Conservation (phyloP, 2,329 filamentous ascomycete species). For the Gyromitra esculenta region DNA sequence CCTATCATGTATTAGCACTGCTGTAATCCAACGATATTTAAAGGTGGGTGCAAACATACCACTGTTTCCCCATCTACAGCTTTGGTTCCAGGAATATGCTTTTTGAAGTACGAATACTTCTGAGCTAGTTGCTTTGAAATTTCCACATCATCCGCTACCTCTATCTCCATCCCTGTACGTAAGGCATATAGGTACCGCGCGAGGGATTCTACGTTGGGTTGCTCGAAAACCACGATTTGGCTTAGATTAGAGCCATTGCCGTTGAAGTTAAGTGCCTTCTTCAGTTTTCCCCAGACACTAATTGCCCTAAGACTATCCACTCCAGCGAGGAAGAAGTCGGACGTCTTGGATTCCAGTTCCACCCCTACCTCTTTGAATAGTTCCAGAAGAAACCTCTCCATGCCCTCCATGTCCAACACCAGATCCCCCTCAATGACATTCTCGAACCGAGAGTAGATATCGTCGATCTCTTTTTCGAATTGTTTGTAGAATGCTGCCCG, state of each 20-base stretch:
- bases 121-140: conserved; percentile 62
- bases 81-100: conserved; percentile 30
- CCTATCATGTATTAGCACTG: conserved; percentile 12
- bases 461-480: conserved; percentile 64
- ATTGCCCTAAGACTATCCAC: conserved; percentile 70
- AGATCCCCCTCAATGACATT: conserved; percentile 12
- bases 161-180: conserved; percentile 60
- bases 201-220: conserved; percentile 56
- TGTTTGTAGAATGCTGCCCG: conserved; percentile 65
- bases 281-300: conserved; percentile 66
- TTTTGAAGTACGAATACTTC: conserved; percentile 60
- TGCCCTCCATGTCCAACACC: conserved; percentile 55
- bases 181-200: conserved; percentile 57
- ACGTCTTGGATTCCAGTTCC: conserved; percentile 60
- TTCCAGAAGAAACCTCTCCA: conserved; percentile 60
- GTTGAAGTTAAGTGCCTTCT: conserved; percentile 65
- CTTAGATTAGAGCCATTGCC: conserved; percentile 63
- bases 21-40: not conserved
- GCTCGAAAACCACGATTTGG: conserved; percentile 60
- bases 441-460: conserved; percentile 29
- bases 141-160: conserved; percentile 60
- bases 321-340: conserved; percentile 69
- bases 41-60: conserved; percentile 12
- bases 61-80: conserved; percentile 39
- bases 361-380: conserved; percentile 58